Conservation (phyloP, 768 basidiomycete species). For the Kwoniella bestiolae region DNA sequence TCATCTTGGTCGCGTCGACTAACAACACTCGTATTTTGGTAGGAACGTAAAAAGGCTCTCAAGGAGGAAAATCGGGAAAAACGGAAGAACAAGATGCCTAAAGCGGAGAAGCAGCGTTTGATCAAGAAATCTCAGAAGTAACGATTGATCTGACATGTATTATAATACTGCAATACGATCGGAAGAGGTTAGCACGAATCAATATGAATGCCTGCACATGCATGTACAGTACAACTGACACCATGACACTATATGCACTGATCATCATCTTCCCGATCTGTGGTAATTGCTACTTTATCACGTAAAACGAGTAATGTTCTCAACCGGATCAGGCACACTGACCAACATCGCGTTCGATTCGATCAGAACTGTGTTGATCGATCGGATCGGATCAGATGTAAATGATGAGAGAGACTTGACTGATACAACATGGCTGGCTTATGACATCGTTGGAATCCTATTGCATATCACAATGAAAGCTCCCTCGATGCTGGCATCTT, state of each 20-base stretch:
- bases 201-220: no score
- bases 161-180: no score
- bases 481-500: neutral
- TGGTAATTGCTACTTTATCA: no score
- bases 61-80: constrained; percentile 87
- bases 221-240: no score
- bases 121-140: constrained; percentile 63
- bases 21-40: neutral
- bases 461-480: neutral
- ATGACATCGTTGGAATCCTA: neutral
- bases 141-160: no score
- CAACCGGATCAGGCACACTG: constrained; percentile 1
- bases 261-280: no score
- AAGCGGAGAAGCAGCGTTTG: constrained; percentile 86
- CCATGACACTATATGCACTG: no score
- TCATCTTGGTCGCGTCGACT: neutral
- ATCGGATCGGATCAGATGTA: no score
- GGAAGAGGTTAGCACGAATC: no score
- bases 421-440: neutral
- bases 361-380: constrained; percentile 6
- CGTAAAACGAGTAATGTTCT: constrained; percentile 11
- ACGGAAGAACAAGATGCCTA: constrained; percentile 91
- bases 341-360: constrained; percentile 3
- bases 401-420: no score
- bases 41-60: constrained; percentile 89